Percentiles rank a stretch among this genome's conserved stretches.
Conservation (phyloP, 2,329 filamentous ascomycete genomes). For the Macroventuria anomochaeta region DNA sequence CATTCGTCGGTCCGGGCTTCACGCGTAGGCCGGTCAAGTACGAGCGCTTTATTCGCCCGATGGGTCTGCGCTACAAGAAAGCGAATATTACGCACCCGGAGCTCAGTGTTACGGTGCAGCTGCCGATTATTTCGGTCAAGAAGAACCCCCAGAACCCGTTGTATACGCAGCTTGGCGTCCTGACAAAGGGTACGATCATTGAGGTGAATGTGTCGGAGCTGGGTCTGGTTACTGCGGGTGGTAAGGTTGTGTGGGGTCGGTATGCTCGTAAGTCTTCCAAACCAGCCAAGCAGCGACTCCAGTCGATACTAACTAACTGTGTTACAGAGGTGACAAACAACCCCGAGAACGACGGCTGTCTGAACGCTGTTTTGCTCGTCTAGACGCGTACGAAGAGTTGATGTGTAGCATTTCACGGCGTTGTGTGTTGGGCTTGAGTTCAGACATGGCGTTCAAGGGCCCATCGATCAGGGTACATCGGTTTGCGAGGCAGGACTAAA, state of each 20-base stretch:
- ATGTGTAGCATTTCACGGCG: slow-evolving; percentile 17
- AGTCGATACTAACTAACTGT: not conserved
- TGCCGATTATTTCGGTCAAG: slow-evolving; percentile 70
- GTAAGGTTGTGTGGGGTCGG: slow-evolving; percentile 66
- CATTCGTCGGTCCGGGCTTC: slow-evolving; percentile 91
- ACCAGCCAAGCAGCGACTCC: no score
- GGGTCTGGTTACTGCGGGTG: slow-evolving; percentile 86
- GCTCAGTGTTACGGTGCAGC: slow-evolving; percentile 83
- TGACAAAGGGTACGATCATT: slow-evolving; percentile 64
- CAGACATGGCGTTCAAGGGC: slow-evolving; percentile 9
- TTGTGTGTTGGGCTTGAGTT: slow-evolving; percentile 5
- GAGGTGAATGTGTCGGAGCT: slow-evolving; percentile 95
- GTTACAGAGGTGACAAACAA: slow-evolving; percentile 43
- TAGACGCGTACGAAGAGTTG: slow-evolving; percentile 15
- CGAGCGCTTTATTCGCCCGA: slow-evolving; percentile 51
- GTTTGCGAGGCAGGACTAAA: slow-evolving; percentile 9
- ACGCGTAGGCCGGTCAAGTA: slow-evolving; percentile 85
- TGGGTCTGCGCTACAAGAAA: slow-evolving; percentile 82
- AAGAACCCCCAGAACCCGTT: slow-evolving; percentile 87
- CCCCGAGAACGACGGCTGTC: slow-evolving; percentile 49
- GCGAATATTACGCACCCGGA: slow-evolving; percentile 77
- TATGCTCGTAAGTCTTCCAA: slow-evolving; percentile 39
- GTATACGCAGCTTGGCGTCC: slow-evolving; percentile 89
- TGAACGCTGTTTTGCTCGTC: slow-evolving; percentile 48
- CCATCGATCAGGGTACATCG: not conserved